phyloP scores from a whole-genome alignment of 768 basidiomycete genomes.

The Calvatia gigantea region DNA sequence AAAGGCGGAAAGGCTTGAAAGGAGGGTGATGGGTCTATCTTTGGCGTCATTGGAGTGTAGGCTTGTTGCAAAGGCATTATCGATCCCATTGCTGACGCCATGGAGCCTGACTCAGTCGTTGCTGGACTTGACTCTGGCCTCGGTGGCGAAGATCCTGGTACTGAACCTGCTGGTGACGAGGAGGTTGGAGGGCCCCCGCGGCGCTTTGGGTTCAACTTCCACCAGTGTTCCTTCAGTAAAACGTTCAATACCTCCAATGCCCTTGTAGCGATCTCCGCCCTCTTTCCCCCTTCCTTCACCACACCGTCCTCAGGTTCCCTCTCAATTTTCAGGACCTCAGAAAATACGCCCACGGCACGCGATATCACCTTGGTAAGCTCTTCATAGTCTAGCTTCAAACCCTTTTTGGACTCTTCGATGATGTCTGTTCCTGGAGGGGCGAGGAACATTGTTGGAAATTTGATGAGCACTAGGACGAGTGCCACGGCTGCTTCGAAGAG shows the following conservation, averaged over 20 bases:
- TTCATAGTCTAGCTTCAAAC: slow-evolving; percentile 5
- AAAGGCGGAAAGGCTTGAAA: no score
- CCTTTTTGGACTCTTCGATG: background rate
- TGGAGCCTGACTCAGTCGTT: background rate
- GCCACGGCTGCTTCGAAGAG: slow-evolving; percentile 46
- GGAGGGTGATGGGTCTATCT: no score
- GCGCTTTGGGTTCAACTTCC: slow-evolving; percentile 7
- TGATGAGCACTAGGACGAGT: slow-evolving; percentile 38
- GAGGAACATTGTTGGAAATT: slow-evolving; percentile 22
- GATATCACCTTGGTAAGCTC: slow-evolving; percentile 5
- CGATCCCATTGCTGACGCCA: background rate
- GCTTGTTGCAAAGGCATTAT: background rate
- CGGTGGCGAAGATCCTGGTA: background rate
- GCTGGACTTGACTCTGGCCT: background rate
- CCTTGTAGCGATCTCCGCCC: slow-evolving; percentile 5
- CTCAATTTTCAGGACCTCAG: slow-evolving; percentile 5
- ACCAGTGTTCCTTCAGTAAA: slow-evolving; percentile 11
- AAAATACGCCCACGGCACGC: slow-evolving; percentile 3
- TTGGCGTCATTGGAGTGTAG: background rate
- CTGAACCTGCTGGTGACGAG: background rate
- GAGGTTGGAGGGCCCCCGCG: background rate
- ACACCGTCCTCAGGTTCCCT: background rate
- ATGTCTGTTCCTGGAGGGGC: background rate
- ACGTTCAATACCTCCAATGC: background rate
- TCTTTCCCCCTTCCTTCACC: background rate